phyloP scores from a whole-genome alignment of 495 filamentous ascomycete species.

The Pyronema omphalodes region DNA sequence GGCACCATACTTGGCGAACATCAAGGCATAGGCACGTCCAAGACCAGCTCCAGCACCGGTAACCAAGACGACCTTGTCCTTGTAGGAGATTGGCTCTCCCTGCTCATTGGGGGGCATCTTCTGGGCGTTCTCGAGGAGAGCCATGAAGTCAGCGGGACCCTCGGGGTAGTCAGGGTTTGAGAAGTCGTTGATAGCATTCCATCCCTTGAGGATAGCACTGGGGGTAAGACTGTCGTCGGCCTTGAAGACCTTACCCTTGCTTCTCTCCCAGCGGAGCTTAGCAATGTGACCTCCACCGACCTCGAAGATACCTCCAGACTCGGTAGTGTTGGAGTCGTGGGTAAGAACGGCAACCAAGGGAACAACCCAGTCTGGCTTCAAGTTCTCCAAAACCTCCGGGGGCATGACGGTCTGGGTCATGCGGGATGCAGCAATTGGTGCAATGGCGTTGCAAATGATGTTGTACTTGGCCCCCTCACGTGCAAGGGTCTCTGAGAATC shows the following conservation, averaged over 20 bases:
- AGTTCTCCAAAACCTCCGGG: constrained; percentile 67
- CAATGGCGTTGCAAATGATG: constrained; percentile 89
- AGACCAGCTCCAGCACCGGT: constrained; percentile 89
- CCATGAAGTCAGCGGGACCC: constrained; percentile 80
- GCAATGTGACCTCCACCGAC: constrained; percentile 84
- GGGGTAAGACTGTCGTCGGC: constrained; percentile 77
- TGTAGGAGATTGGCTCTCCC: constrained; percentile 69
- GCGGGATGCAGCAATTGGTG: constrained; percentile 84
- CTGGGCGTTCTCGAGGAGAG: constrained; percentile 66
- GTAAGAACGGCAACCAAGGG: constrained; percentile 79
- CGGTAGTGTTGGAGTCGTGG: constrained; percentile 69
- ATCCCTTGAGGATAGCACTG: constrained; percentile 69
- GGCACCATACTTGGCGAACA: constrained; percentile 79
- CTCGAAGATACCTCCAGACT: constrained; percentile 83
- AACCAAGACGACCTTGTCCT: constrained; percentile 75
- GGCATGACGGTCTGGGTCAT: constrained; percentile 99
- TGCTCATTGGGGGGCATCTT: constrained; percentile 55
- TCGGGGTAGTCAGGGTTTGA: constrained; percentile 64
- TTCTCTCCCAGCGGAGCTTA: constrained; percentile 89
- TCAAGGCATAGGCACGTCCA: constrained; percentile 78
- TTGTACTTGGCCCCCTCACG: constrained; percentile 98
- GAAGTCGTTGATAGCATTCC: constrained; percentile 77
- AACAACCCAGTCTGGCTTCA: constrained; percentile 93
- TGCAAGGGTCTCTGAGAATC: constrained; percentile 93
- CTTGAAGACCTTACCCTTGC: constrained; percentile 79